Evolutionary conservation across 208 protist genomes (phyloP), one percentile per base, ranked within the genome.

Genomic region (Histomonas meleagridis): DNA sequence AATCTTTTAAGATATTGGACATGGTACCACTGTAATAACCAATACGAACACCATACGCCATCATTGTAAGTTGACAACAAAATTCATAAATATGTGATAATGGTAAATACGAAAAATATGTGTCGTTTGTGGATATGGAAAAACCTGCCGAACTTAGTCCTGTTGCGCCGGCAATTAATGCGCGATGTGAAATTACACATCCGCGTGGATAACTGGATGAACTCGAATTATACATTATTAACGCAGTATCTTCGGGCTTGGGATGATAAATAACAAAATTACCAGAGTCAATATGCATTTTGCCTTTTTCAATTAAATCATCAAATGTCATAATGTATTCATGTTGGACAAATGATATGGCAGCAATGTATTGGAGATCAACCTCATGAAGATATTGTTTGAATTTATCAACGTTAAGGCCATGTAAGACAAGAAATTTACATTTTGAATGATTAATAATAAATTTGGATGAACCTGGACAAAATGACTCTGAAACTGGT

Each of bases 51-150:
- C 94, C 93, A 18, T 10, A 12, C 26, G 57, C 14, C 18, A 93
- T 91, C 9, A 92, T 70, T 4, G 69, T 65, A 1, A 65, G 16
- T 5, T 69, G 26, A 18, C 48, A 70, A 23, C 57, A 14, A 5
- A 91, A 43, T 91, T 97, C 96, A 70, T 97, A 96, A 32, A 95
- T 92, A 92, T 97, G 96, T 38, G 96, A 95, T 26, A 97, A 91
- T 48, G 96, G 96, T 7, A 96, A 38, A 38, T 51, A 86, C 0
- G 46, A 55, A 16, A 86, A 46, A 55, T 86, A 86, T 18, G 23
- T 32, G 26, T 86, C 76, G 12, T 79, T 35, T 38, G 76, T 43
- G 16, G 40, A 35, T 38, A 86, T 38, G 14, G 40, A 43, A 26
- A 40, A 14, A 43, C 76, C 76, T 2, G 46, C 14, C 3, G 14